These are phyloP conservation scores for Leptographium procerum DNA, from an alignment of 2,329 filamentous ascomycete genomes.

Conservation along the genomic window DNA sequence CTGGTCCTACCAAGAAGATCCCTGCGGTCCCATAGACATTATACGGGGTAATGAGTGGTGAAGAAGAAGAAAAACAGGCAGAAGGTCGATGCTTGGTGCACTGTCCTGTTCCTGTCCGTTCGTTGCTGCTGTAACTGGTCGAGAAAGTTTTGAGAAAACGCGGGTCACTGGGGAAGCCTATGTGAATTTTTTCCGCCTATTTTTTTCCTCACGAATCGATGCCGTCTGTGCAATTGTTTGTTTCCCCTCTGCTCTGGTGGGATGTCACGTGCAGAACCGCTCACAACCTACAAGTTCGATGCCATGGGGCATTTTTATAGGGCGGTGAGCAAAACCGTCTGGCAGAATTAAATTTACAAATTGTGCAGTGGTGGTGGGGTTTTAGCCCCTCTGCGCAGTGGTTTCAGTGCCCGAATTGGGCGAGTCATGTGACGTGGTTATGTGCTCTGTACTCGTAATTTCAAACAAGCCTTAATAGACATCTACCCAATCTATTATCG, in stretches of 20 bases:
- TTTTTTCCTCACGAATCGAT: not conserved
- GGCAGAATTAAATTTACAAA: not conserved
- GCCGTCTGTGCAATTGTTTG: not conserved
- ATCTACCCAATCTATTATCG: not conserved
- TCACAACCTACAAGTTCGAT: too few relatives aligned
- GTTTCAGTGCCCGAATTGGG: not conserved
- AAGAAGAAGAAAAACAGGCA: not conserved
- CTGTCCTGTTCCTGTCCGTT: too few relatives aligned
- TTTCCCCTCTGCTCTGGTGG: not conserved
- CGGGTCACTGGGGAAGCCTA: not conserved
- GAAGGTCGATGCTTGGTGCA: not conserved
- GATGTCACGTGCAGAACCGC: not conserved
- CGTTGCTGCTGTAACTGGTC: not conserved
- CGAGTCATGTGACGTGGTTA: not conserved
- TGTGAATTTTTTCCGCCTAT: conserved; percentile 2
- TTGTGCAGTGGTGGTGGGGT: conserved; percentile 1
- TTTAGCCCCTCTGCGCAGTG: conserved; percentile 2
- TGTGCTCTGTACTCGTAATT: not conserved
- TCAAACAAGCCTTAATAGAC: not conserved
- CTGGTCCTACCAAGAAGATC: conserved; percentile 4
- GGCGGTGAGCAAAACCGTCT: not conserved
- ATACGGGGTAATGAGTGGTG: not conserved
- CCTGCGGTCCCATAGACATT: not conserved
- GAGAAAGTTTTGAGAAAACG: not conserved
- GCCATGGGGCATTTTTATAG: not conserved